A percentile compares a stretch with the other conserved stretches of the same genome.
Evolutionary conservation across 164 flowering plant species (phyloP).

Genomic region (Piper longum): DNA sequence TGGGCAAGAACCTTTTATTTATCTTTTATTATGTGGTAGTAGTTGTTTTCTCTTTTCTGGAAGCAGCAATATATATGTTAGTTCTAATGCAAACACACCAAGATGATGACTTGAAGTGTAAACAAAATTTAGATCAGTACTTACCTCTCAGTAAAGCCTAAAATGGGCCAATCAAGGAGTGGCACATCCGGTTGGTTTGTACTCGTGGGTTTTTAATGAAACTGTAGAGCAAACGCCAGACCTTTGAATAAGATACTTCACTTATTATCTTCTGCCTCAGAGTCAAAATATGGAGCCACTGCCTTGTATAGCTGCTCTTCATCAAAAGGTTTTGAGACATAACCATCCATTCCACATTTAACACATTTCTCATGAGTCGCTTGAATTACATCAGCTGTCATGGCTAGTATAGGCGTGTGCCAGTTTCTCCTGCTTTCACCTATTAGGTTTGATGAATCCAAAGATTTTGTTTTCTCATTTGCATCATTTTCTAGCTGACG

Average conservation of each 20-base stretch:
- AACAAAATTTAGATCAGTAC: background rate
- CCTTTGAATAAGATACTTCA: background rate
- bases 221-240: background rate
- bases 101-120: background rate
- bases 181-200: background rate
- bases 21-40: too few species aligned
- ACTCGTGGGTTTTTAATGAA: background rate
- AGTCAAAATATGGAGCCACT: constrained; percentile 52
- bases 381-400: constrained; percentile 91
- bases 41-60: too few species aligned
- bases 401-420: constrained; percentile 86
- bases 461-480: constrained; percentile 36
- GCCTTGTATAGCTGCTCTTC: constrained; percentile 68
- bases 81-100: background rate
- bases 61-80: too few species aligned
- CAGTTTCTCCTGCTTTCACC: constrained; percentile 26
- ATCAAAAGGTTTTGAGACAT: constrained; percentile 82
- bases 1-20: too few species aligned
- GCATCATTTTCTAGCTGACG: constrained; percentile 36
- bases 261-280: constrained; percentile 14
- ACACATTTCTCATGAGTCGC: constrained; percentile 56
- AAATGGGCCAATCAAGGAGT: background rate
- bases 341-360: constrained; percentile 86
- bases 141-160: background rate
- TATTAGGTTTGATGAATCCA: constrained; percentile 27